Conservation (phyloP, 2,329 filamentous ascomycete genomes). For the Atkinsonella texensis region DNA sequence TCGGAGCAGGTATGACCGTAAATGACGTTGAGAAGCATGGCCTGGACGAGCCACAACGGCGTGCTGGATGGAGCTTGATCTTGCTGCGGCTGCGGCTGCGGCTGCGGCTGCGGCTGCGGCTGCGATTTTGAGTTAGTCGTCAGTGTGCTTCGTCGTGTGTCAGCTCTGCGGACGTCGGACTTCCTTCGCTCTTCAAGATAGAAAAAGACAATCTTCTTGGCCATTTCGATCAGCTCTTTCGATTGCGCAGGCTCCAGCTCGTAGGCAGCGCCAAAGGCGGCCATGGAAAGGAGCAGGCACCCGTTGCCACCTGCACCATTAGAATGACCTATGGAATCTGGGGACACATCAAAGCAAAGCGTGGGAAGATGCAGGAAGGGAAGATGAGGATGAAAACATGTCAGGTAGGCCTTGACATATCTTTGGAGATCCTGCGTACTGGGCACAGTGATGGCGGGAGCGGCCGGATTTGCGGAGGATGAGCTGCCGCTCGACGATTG, state of each 20-base stretch:
- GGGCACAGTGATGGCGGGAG: constrained; percentile 47
- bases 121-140: constrained; percentile 35
- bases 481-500: constrained; percentile 32
- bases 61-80: constrained; percentile 49
- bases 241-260: constrained; percentile 72
- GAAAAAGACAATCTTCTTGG: constrained; percentile 88
- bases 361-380: constrained; percentile 93
- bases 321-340: constrained; percentile 50
- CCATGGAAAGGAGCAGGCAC: constrained; percentile 74
- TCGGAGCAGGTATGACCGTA: constrained; percentile 94
- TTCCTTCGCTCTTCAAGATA: constrained; percentile 87
- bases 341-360: constrained; percentile 73
- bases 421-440: constrained; percentile 78
- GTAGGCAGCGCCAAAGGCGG: constrained; percentile 71
- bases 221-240: constrained; percentile 78
- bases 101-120: constrained; percentile 35
- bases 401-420: constrained; percentile 81
- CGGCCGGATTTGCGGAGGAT: constrained; percentile 32
- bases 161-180: constrained; percentile 60
- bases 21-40: constrained; percentile 91
- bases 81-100: too few species aligned
- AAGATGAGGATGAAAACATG: constrained; percentile 85
- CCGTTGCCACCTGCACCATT: constrained; percentile 63
- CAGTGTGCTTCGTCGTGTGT: constrained; percentile 40
- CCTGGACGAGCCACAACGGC: constrained; percentile 89